Conservation (phyloP, 179 eudicot species). For the Pouteria campechiana region DNA sequence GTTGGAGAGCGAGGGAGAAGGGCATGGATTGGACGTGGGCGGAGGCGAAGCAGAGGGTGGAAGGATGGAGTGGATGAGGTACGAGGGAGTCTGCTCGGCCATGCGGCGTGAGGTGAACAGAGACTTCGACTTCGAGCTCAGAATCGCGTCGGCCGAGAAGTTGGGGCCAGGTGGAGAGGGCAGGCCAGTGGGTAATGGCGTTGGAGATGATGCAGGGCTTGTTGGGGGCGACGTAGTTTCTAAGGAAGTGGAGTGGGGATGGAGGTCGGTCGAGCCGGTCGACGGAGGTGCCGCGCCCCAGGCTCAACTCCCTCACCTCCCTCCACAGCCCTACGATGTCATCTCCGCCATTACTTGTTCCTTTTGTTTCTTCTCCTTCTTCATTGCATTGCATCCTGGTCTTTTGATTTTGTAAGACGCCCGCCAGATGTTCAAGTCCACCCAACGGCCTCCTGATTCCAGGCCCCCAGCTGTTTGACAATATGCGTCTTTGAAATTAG, state of each 20-base stretch:
- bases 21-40: slow-evolving; percentile 48
- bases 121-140: slow-evolving; percentile 44
- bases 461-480: too few relatives aligned
- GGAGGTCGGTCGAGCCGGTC: slow-evolving; percentile 62
- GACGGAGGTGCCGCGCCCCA: slow-evolving; percentile 46
- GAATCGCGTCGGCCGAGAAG: slow-evolving; percentile 37
- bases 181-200: slow-evolving; percentile 72
- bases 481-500: too few relatives aligned
- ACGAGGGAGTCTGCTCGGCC: slow-evolving; percentile 76
- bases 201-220: slow-evolving; percentile 83
- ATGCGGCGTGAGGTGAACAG: slow-evolving; percentile 85
- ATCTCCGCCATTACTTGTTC: too few relatives aligned
- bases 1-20: slow-evolving; percentile 39
- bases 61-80: slow-evolving; percentile 32
- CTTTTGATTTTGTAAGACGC: too few relatives aligned
- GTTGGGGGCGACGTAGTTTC: slow-evolving; percentile 61
- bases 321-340: slow-evolving; percentile 51
- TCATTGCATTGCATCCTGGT: too few relatives aligned
- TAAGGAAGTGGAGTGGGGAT: slow-evolving; percentile 65
- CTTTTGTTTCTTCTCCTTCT: too few relatives aligned
- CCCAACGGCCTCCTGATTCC: too few relatives aligned
- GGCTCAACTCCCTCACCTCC: slow-evolving; percentile 66
- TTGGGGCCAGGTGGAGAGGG: slow-evolving; percentile 65
- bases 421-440: too few relatives aligned
- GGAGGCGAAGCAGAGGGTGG: slow-evolving; percentile 73